Percentiles rank a stretch among this genome's conserved stretches.
Evolutionary conservation across 352 stramenopile species (phyloP).

Genomic region (Phytophthora idaei): DNA sequence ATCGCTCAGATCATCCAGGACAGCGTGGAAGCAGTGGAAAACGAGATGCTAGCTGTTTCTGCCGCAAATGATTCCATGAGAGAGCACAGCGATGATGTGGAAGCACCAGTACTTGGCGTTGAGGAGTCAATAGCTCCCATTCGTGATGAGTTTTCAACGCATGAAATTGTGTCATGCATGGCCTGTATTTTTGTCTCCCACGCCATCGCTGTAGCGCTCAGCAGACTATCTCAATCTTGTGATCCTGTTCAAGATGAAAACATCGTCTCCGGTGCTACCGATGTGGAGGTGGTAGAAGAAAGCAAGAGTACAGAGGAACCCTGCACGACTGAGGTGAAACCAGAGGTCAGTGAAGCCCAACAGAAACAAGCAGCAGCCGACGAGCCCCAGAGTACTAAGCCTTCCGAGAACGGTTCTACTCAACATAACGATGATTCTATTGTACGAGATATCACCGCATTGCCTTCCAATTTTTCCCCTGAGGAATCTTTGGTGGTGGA

Average conservation of each 20-base stretch:
- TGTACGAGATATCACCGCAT: not conserved
- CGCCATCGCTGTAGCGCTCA: constrained; percentile 23
- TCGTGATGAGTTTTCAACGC: constrained; percentile 9
- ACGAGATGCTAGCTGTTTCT: no score
- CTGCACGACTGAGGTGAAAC: not conserved
- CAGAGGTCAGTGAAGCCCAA: not conserved
- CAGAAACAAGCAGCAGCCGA: not conserved
- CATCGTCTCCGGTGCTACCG: not conserved
- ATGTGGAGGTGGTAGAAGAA: not conserved
- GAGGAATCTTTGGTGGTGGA: not conserved
- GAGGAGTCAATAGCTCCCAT: not conserved
- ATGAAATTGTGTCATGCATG: constrained; percentile 16
- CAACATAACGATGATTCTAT: not conserved
- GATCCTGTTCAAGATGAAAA: not conserved
- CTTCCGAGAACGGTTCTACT: not conserved
- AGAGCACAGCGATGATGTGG: not conserved
- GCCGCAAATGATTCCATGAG: not conserved
- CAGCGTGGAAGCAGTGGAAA: constrained; percentile 9
- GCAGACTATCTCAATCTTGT: constrained; percentile 3
- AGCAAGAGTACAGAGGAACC: not conserved
- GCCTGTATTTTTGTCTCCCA: constrained; percentile 17
- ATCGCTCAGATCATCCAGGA: constrained; percentile 2
- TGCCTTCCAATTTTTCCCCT: not conserved
- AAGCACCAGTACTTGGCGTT: not conserved
- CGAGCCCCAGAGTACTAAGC: not conserved